A percentile compares a stretch with the other conserved stretches of the same genome.
phyloP scores from a whole-genome alignment of 106 monocot species.

The Vanilla planifolia region DNA sequence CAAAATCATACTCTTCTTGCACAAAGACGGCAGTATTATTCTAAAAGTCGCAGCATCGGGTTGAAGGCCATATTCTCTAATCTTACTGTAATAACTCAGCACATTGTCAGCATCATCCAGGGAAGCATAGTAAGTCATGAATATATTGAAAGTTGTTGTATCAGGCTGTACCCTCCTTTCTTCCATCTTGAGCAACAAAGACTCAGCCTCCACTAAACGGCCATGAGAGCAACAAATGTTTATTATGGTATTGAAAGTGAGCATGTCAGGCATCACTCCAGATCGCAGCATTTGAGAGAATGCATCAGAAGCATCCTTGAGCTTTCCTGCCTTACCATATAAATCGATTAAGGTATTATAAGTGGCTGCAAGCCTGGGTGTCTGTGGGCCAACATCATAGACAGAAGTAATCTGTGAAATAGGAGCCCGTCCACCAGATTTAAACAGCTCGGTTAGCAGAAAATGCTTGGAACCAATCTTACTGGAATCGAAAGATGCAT shows the following conservation, averaged over 20 bases:
- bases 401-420: constrained; percentile 1
- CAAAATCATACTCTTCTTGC: constrained; percentile 43
- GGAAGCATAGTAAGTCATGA: constrained; percentile 59
- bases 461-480: constrained; percentile 37
- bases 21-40: constrained; percentile 53
- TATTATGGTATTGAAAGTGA: constrained; percentile 86
- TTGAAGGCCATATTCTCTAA: constrained; percentile 25
- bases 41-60: constrained; percentile 56
- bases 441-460: constrained; percentile 65
- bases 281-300: constrained; percentile 56
- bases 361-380: constrained; percentile 57
- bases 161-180: constrained; percentile 57
- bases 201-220: constrained; percentile 48
- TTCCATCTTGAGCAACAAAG: constrained; percentile 55
- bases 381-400: constrained; percentile 13
- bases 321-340: constrained; percentile 73
- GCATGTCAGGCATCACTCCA: constrained; percentile 56
- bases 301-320: constrained; percentile 52
- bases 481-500: constrained; percentile 3
- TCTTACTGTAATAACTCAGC: constrained; percentile 34
- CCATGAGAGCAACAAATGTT: constrained; percentile 48
- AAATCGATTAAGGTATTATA: constrained; percentile 81
- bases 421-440: constrained; percentile 19
- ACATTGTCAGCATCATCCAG: constrained; percentile 21
- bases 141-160: constrained; percentile 72